Base-by-base conservation (phyloP, 164 flowering plant genomes). In the Euptelea pleiosperma region DNA sequence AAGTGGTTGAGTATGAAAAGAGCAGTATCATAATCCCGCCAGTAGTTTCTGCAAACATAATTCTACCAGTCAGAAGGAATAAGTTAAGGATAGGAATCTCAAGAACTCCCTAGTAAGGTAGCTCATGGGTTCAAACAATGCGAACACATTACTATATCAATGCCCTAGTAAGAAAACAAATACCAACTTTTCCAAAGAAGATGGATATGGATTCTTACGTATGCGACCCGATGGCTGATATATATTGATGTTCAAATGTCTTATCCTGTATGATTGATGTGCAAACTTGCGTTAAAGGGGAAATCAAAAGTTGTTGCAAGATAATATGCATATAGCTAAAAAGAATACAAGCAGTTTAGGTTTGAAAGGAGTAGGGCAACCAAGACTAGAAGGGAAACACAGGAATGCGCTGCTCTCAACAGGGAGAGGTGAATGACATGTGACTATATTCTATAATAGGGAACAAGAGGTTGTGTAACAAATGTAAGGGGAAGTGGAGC, bases 11-110 rank as follows among this genome's bases (percentile, higher is more conserved):
- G 67, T 39, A 93, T 81, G 77, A 93, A 90, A 33, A 93, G 86
- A 7, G 97, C 97, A 35, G 99, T 93, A 62, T 93, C 99, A 59
- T 55, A 21, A 65, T 93, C 99, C 69, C 97, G 77, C 99, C 99
- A 93, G 68, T 93, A 93, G 70, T 84, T 92, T 56, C 98, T 92
- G 86, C 61, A 66, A 2, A 55, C 12, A 43, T 31, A 16, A 29
- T 11, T 19, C 11, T 14, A 35, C 8, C 18, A 7, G 29, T 21
- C 10, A 67, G n/a, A 24, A 57, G 14, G 15, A 40, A 18, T 1
- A 8, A 15, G 24, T 6, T 18, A 1, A 56, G 3, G 50, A 15
- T 4, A 29, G 30, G 15, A 34, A 48, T 48, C 30, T 29, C 4
- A 12, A 48, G 24, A 42, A 18, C 7, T 2, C 2, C n/a, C 18